Base-by-base conservation (phyloP, 169 alveolate species). In the Babesia microti region DNA sequence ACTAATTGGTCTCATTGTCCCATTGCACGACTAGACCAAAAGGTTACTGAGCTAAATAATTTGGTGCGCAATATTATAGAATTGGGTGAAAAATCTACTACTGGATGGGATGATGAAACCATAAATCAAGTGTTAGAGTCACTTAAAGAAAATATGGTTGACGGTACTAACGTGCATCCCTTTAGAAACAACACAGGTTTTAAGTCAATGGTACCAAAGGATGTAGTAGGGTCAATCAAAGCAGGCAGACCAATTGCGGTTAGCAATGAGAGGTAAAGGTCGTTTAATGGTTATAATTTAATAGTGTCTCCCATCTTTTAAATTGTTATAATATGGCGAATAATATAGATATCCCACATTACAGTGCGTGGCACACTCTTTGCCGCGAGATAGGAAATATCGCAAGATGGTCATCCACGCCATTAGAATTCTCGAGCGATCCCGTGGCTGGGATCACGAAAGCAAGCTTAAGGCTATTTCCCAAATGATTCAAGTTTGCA, bases 321-420 rank as follows among this genome's bases (percentile, higher is more conserved):
- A n/a, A n/a, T n/a, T n/a, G n/a, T n/a, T n/a, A n/a, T n/a, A n/a
- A n/a, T n/a, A n/a, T n/a, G n/a, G n/a, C n/a, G n/a, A n/a, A n/a
- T n/a, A n/a, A n/a, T n/a, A n/a, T n/a, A n/a, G 69, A 11, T 76
- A 76, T 53, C 86, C 72, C 28, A 76, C 63, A 34, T 51, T 76
- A 21, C 86, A 76, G 45, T 42, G 74, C 39, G 86, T 76, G 17
- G 74, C 86, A 4, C 86, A 76, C 47, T 76, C 86, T 3, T 51
- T 76, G 11, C 86, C 86, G n/a, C 43, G 47, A 24, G 86, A 76
- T 59, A 49, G 42, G 1, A 76, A 71, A 45, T 76, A 76, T 59
- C 63, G 86, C 35, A 68, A 67, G 11, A 53, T 70, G 19, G 81
- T 76, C 17, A 37, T 65, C 11, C 82, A 76, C 42, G 78, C 86